These are phyloP conservation scores for Lathyrus tuberosus DNA, from an alignment of 306 rosid species.

Conservation along the genomic window DNA sequence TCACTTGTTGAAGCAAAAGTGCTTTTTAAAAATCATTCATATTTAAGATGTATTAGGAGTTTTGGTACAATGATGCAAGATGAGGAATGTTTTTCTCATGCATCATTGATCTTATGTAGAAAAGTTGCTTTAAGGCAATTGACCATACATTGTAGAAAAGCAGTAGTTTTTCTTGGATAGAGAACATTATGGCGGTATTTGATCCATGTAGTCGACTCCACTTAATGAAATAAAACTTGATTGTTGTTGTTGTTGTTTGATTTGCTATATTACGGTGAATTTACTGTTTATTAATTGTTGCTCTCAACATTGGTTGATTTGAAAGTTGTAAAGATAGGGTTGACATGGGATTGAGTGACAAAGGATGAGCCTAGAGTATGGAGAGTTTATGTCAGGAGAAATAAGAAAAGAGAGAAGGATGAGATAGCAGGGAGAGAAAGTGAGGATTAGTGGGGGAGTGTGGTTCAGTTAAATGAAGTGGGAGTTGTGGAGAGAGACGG, in stretches of 20 bases:
- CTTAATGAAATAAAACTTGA: no score
- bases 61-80: slow-evolving; percentile 4
- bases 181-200: no score
- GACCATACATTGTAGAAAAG: background rate
- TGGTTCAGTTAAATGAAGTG: background rate
- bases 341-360: background rate
- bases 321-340: background rate
- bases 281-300: slow-evolving; percentile 13
- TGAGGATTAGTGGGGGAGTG: background rate
- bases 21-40: background rate
- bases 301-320: slow-evolving; percentile 15
- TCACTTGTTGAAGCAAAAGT: slow-evolving; percentile 3
- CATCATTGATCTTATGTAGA: slow-evolving; percentile 7
- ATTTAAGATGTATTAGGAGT: background rate
- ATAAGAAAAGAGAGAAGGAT: background rate
- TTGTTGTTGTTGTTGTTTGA: no score
- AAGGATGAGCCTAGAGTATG: background rate
- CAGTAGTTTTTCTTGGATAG: no score
- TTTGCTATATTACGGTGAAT: background rate
- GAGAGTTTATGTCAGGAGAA: background rate
- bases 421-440: background rate
- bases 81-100: background rate
- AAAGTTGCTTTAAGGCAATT: slow-evolving; percentile 27
- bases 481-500: background rate
- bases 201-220: no score